Evolutionary conservation across 108 stramenopile species (phyloP).

Genomic region (Mediolabrus comicus): DNA sequence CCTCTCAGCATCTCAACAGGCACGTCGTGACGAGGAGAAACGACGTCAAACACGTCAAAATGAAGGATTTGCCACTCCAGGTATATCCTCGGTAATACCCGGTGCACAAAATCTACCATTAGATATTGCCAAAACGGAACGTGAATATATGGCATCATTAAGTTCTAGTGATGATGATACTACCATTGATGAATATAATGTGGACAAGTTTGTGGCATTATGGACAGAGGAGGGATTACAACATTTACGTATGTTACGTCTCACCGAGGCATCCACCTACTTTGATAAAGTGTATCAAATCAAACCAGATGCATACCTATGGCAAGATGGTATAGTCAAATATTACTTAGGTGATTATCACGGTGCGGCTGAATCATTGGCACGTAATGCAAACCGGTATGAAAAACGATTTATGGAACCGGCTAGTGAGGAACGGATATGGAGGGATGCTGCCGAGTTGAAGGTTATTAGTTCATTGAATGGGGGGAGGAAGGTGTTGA

Average conservation of each 20-base stretch:
- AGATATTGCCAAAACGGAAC: conserved; percentile 62
- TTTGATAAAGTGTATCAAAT: conserved; percentile 69
- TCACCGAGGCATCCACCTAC: conserved; percentile 54
- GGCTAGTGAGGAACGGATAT: conserved; percentile 83
- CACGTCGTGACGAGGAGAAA: conserved; percentile 67
- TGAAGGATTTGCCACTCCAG: conserved; percentile 64
- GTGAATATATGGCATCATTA: conserved; percentile 55
- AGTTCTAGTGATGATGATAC: conserved; percentile 36
- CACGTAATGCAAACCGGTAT: conserved; percentile 51
- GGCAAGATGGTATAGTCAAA: conserved; percentile 79
- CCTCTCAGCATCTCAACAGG: conserved; percentile 45
- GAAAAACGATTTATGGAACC: conserved; percentile 61
- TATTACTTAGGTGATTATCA: conserved; percentile 64
- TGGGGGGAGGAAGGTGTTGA: conserved; percentile 12
- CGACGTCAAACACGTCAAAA: conserved; percentile 56
- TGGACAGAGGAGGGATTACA: conserved; percentile 64
- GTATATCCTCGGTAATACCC: conserved; percentile 69
- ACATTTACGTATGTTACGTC: conserved; percentile 52
- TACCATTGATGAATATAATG: conserved; percentile 46
- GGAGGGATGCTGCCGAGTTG: conserved; percentile 75
- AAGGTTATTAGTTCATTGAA: conserved; percentile 40
- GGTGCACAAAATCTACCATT: conserved; percentile 64
- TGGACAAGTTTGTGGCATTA: conserved; percentile 54
- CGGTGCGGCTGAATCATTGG: conserved; percentile 62
- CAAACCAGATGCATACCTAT: conserved; percentile 74